phyloP scores from a whole-genome alignment of 225 moss, liverwort and hornwort species.

The Bryum argenteum region DNA sequence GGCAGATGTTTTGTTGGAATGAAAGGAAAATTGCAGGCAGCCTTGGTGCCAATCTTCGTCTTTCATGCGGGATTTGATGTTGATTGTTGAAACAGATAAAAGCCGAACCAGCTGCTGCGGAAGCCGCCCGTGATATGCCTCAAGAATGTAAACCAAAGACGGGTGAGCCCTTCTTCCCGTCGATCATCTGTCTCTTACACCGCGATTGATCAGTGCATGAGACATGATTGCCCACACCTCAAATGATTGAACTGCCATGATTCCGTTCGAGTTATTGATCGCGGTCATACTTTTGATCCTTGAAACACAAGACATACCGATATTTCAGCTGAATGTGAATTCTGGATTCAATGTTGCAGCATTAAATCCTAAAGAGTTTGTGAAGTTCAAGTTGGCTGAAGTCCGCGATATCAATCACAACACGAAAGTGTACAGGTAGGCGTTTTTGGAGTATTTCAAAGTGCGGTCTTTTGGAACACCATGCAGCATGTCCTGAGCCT shows the following conservation, averaged over 20 bases:
- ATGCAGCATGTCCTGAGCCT: slow-evolving; percentile 6
- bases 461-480: not conserved
- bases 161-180: slow-evolving; percentile 28
- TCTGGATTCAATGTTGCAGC: slow-evolving; percentile 43
- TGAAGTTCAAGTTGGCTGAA: slow-evolving; percentile 61
- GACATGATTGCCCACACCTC: slow-evolving; percentile 1
- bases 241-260: not conserved
- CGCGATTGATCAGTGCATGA: slow-evolving; percentile 10
- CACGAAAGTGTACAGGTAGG: slow-evolving; percentile 52
- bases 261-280: slow-evolving; percentile 13
- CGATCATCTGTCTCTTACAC: slow-evolving; percentile 7
- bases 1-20: not conserved
- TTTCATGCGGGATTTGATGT: slow-evolving; percentile 15
- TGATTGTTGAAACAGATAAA: slow-evolving; percentile 36
- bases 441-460: slow-evolving; percentile 10
- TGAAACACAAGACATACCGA: not conserved
- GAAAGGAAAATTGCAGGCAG: not conserved
- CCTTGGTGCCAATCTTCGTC: slow-evolving; percentile 12
- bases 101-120: slow-evolving; percentile 42
- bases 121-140: slow-evolving; percentile 34
- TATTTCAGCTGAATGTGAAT: slow-evolving; percentile 5
- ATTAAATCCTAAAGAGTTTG: slow-evolving; percentile 52
- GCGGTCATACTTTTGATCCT: slow-evolving; percentile 7
- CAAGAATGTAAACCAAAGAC: slow-evolving; percentile 39
- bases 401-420: slow-evolving; percentile 55